These are phyloP conservation scores for Chytriomyces sp. DNA, from an alignment of 192 early-diverging fungal species.

Conservation along the genomic window DNA sequence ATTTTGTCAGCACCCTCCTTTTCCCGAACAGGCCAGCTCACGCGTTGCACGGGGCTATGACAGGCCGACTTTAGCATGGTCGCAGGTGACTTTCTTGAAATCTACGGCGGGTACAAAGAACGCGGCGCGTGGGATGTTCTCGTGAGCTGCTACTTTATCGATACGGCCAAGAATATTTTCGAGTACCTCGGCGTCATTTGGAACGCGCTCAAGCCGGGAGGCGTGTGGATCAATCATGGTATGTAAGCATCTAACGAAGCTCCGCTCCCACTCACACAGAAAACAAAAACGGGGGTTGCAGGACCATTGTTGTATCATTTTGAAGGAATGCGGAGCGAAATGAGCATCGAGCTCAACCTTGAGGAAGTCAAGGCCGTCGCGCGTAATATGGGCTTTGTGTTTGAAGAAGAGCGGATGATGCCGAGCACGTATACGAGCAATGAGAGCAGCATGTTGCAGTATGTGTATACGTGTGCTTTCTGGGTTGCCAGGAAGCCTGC, in stretches of 20 bases:
- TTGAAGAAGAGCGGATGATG: constrained; percentile 66
- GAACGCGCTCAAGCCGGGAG: constrained; percentile 66
- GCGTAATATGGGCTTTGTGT: constrained; percentile 57
- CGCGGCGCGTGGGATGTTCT: constrained; percentile 78
- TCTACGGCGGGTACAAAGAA: constrained; percentile 56
- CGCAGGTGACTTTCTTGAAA: constrained; percentile 95
- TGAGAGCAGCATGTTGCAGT: constrained; percentile 75
- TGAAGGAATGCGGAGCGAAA: constrained; percentile 79
- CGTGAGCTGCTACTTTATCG: constrained; percentile 96
- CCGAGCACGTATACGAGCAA: constrained; percentile 75
- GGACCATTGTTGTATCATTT: constrained; percentile 94
- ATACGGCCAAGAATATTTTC: constrained; percentile 91
- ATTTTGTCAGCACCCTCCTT: neutral
- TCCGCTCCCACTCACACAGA: too few species aligned
- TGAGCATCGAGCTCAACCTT: constrained; percentile 84
- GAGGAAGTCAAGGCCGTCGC: constrained; percentile 72
- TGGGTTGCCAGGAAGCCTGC: constrained; percentile 64
- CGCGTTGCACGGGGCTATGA: neutral
- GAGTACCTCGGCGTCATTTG: constrained; percentile 86
- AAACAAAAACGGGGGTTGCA: too few species aligned
- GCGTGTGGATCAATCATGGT: constrained; percentile 52
- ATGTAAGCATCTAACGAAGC: constrained; percentile 4
- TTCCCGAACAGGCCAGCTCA: too few species aligned
- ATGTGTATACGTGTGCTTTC: constrained; percentile 75
- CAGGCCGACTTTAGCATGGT: constrained; percentile 90